A percentile compares a stretch with the other conserved stretches of the same genome.
Conservation (phyloP, 345 rosid species). For the Salix brachista region DNA sequence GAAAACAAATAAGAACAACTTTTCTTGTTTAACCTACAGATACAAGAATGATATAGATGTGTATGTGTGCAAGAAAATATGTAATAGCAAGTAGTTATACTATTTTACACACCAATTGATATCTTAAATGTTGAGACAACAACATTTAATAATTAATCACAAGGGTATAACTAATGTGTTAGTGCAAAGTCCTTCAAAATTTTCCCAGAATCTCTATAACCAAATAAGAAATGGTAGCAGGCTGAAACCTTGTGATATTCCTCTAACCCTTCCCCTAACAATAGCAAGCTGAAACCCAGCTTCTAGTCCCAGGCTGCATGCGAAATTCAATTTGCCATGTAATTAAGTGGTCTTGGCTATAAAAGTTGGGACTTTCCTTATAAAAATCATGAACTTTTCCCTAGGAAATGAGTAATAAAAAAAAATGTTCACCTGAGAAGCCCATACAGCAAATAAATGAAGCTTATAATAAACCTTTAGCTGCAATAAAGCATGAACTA, state of each 20-base stretch:
- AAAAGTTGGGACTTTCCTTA: not conserved
- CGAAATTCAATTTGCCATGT: not conserved
- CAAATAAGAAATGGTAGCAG: not conserved
- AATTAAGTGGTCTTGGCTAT: not conserved
- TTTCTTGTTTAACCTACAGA: not conserved
- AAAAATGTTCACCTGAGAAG: not conserved
- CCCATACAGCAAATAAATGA: not conserved
- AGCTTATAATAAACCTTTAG: not conserved
- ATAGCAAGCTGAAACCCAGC: not conserved
- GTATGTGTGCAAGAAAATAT: not conserved
- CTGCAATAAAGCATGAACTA: not conserved
- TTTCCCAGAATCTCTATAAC: not conserved
- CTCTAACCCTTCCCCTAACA: not conserved
- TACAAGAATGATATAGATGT: not conserved
- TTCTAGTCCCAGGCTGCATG: not conserved
- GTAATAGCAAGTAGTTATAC: not conserved
- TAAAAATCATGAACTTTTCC: not conserved
- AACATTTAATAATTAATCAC: not conserved
- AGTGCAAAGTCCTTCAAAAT: not conserved
- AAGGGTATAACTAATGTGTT: not conserved
- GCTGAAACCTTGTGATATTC: not conserved
- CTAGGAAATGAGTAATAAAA: not conserved
- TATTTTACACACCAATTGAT: not conserved
- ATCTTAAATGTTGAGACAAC: not conserved
- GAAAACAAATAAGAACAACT: constrained; percentile 5